Conservation (phyloP, 2,329 filamentous ascomycete genomes). For the Aspergillus viridinutans region DNA sequence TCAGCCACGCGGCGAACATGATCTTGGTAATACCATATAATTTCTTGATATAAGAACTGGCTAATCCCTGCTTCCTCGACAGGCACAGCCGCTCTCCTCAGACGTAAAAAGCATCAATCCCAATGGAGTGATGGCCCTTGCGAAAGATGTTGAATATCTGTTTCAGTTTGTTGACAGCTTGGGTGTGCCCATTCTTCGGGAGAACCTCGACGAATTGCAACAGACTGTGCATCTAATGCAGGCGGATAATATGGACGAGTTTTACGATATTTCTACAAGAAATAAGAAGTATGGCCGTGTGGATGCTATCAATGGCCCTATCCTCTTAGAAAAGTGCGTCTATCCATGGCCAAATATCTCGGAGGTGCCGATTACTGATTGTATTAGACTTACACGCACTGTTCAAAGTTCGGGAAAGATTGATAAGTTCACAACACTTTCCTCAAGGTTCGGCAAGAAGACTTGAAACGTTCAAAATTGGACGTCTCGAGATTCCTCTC, state of each 20-base stretch:
- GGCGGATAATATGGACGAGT: conserved; percentile 87
- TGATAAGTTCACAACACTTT: conserved; percentile 66
- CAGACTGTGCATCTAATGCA: conserved; percentile 89
- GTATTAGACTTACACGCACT: conserved; percentile 58
- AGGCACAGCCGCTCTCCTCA: conserved; percentile 71
- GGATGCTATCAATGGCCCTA: conserved; percentile 81
- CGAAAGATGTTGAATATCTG: conserved; percentile 78
- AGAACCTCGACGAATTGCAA: conserved; percentile 86
- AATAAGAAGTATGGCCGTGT: conserved; percentile 95
- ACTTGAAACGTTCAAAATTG: conserved; percentile 13
- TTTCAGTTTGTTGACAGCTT: conserved; percentile 81
- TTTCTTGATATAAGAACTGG: background rate
- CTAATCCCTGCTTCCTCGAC: conserved; percentile 13
- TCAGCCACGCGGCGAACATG: conserved; percentile 82
- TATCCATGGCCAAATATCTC: background rate
- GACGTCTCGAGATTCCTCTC: background rate
- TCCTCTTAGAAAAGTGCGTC: conserved; percentile 85
- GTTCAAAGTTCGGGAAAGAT: conserved; percentile 56
- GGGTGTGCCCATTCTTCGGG: conserved; percentile 79
- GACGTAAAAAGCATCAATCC: conserved; percentile 83
- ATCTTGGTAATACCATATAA: conserved; percentile 57
- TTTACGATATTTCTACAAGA: conserved; percentile 83
- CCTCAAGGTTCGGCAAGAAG: conserved; percentile 69
- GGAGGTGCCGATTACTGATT: conserved; percentile 12
- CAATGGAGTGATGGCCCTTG: conserved; percentile 74